Conservation (phyloP, 1,139 yeast species). For the Martiniozyma asiatica region DNA sequence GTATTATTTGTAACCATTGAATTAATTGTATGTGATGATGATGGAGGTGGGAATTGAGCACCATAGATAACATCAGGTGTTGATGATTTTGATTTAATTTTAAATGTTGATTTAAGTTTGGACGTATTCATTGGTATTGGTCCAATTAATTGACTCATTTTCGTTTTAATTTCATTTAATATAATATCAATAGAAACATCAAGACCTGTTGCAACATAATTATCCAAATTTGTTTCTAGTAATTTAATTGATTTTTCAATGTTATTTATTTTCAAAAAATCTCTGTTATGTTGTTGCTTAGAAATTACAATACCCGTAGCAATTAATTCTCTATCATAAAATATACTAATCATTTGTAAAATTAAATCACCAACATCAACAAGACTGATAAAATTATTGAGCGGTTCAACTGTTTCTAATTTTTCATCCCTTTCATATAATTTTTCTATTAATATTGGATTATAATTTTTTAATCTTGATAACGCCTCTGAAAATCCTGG, state of each 20-base stretch:
- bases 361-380: constrained; percentile 89
- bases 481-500: constrained; percentile 81
- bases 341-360: constrained; percentile 84
- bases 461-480: constrained; percentile 53
- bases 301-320: constrained; percentile 35
- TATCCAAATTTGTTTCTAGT: constrained; percentile 73
- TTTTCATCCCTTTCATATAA: constrained; percentile 21
- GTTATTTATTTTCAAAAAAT: constrained; percentile 68
- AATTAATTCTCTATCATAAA: constrained; percentile 77
- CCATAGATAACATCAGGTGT: constrained; percentile 3
- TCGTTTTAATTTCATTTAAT: constrained; percentile 48
- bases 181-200: constrained; percentile 83
- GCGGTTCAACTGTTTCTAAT: constrained; percentile 49
- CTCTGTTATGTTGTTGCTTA: constrained; percentile 43
- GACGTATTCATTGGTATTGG: constrained; percentile 5
- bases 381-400: constrained; percentile 76
- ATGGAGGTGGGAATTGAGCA: constrained; percentile 5
- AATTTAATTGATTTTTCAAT: constrained; percentile 56
- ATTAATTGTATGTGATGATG: constrained; percentile 5
- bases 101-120: constrained; percentile 1
- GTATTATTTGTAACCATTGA: constrained; percentile 1
- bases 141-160: constrained; percentile 10
- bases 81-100: not conserved
- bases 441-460: constrained; percentile 32
- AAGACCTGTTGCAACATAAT: constrained; percentile 83